These are phyloP conservation scores for Candida ascalaphidarum DNA, from an alignment of 805 yeast species.

Conservation along the genomic window DNA sequence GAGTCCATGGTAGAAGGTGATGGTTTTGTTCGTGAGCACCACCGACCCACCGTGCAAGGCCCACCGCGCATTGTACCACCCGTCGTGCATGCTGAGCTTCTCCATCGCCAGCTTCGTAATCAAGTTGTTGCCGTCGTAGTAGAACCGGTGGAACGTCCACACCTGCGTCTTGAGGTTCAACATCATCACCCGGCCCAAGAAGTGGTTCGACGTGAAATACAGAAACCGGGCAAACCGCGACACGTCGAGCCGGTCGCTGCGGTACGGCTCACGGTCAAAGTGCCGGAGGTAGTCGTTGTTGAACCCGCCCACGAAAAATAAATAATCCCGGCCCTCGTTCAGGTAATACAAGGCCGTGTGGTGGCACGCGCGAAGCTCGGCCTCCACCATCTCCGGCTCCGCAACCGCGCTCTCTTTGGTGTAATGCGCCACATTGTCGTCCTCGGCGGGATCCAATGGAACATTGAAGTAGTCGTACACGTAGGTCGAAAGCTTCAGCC, in stretches of 20 bases:
- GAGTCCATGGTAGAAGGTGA: constrained; percentile 31
- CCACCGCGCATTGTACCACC: constrained; percentile 19
- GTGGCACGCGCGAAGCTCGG: constrained; percentile 35
- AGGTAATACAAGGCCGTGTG: constrained; percentile 26
- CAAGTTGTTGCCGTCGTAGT: constrained; percentile 19
- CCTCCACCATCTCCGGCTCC: constrained; percentile 22
- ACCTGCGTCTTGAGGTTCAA: constrained; percentile 31
- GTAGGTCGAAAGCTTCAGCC: constrained; percentile 25
- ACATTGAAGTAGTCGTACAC: constrained; percentile 25
- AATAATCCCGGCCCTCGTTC: constrained; percentile 23
- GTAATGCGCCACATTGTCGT: constrained; percentile 16
- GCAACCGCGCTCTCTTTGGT: constrained; percentile 15
- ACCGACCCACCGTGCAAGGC: constrained; percentile 22
- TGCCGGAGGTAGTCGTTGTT: constrained; percentile 26
- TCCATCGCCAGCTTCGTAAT: constrained; percentile 14
- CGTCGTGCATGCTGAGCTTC: constrained; percentile 8
- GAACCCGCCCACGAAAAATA: constrained; percentile 33
- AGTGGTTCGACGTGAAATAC: constrained; percentile 16
- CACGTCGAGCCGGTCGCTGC: constrained; percentile 26
- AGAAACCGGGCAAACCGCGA: constrained; percentile 21
- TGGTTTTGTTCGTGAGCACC: constrained; percentile 23
- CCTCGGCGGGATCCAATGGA: constrained; percentile 18
- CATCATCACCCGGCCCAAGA: constrained; percentile 23
- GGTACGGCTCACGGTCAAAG: constrained; percentile 19
- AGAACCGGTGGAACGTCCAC: constrained; percentile 30